Evolutionary conservation across 441 rosid genomes (phyloP), one percentile per base, ranked within the genome.

Genomic region (Hura crepitans): DNA sequence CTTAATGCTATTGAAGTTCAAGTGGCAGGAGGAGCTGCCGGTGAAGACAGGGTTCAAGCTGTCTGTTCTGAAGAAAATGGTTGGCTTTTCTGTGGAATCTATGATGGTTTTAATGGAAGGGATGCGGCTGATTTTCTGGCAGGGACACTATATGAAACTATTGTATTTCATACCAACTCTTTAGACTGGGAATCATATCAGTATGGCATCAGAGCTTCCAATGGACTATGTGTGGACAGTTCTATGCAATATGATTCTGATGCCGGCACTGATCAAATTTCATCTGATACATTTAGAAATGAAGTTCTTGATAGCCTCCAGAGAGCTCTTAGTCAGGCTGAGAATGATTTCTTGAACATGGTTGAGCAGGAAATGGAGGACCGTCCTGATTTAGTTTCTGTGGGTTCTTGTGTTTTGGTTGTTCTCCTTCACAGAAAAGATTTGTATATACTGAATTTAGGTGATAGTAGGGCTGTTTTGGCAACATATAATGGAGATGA

Each of bases 121-220:
- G 99, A 92, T 78, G 99, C 99, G 10, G 97, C 97, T 75, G 97
- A 95, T 83, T 95, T 92, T 86, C 83, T 92, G 72, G 96, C 97
- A 28, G 97, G 94, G 59, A 95, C 97, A 53, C 78, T 95, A 68
- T 95, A 90, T 47, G 97, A 95, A 77, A 82, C 83, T 63, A 83
- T 95, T 73, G 79, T 85, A 62, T 82, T 71, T 66, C 79, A 84
- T 68, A 79, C 86, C 11, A 85, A 81, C 77, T 71, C 84, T 31
- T 80, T 86, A 60, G 89, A 85, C 62, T 74, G 75, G 72, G 89
- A 91, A 50, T 75, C 79, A 62, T 82, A 86, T 68, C 82, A 81
- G 42, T 81, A 79, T 65, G 73, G 64, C 55, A 28, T 59, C 17
- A 72, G 50, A 55, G 75, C 68, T 46, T 75, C 75, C 6, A 71